Evolutionary conservation across 2,329 filamentous ascomycete genomes (phyloP), one percentile per base, ranked within the genome.

Genomic region (Colletotrichum sp.): DNA sequence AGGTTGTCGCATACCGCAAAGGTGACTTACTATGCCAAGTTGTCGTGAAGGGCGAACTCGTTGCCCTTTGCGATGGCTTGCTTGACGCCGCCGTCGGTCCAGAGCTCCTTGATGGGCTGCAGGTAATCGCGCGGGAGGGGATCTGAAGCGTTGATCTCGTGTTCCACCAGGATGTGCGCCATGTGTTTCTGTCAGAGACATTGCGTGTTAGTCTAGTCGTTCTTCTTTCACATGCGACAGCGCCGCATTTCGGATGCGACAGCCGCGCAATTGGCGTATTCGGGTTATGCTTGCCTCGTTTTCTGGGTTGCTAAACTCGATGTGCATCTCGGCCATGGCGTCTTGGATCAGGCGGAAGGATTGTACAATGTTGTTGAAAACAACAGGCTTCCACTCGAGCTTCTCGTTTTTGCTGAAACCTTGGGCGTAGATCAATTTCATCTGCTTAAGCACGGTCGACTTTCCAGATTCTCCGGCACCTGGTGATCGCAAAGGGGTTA

Each of bases 401-500:
- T 96, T 95, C 85, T 99, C 97, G 78, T 92, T 93, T 81, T 95
- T 94, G 82, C 93, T 95, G 87, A 99, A 99, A 67, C 97, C 96
- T 85, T 96, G 93, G 16, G 95, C 93, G 85, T 99, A 97, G 81
- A 99, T 98, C 85, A 99, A 93, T 85, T 96, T 96, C 97, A 99
- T 99, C 89, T 99, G 96, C 88, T 99, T 99, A 79, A 99, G 92
- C 76, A 99, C 96, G 2, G 96, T 99, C 10, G 96, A 98, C 87
- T 99, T 99, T 79, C 96, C 86, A 62, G 86, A 97, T 87, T 99
- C 96, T 83, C 96, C 96, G 81, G 96, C 96, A 85, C 96, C 96
- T 98, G 80, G 78, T 78, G 52, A 44, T 67, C 9, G n/a, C 24
- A 49, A 18, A 30, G 52, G 57, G 71, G 68, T 59, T 66, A 77